phyloP scores from a whole-genome alignment of 2,329 filamentous ascomycete species.

The Hymenoscyphus infarciens region DNA sequence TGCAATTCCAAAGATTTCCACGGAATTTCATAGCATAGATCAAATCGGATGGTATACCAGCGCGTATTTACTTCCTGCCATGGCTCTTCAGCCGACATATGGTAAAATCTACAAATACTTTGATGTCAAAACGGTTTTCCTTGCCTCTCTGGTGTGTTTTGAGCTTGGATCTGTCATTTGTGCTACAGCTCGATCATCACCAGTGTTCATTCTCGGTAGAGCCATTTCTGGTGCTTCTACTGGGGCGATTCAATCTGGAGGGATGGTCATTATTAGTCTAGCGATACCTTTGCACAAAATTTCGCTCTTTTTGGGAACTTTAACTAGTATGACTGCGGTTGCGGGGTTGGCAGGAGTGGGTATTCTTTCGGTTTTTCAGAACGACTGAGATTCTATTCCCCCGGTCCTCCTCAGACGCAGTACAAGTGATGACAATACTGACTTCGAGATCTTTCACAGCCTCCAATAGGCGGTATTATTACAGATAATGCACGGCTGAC shows the following conservation, averaged over 20 bases:
- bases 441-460: conserved; percentile 6
- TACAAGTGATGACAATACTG: no score
- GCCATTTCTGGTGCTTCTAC: conserved; percentile 30
- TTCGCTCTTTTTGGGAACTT: conserved; percentile 7
- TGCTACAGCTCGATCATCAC: conserved; percentile 29
- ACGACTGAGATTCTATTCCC: no score
- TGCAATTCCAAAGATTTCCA: conserved; percentile 39
- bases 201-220: conserved; percentile 34
- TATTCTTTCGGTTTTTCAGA: no score
- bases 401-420: no score
- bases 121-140: conserved; percentile 21
- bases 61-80: conserved; percentile 35
- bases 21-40: conserved; percentile 35
- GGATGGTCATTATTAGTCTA: conserved; percentile 37
- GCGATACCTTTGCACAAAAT: conserved; percentile 9
- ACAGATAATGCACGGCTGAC: conserved; percentile 22
- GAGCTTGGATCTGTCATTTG: conserved; percentile 33
- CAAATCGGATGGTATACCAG: conserved; percentile 38
- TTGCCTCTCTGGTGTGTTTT: conserved; percentile 25
- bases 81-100: conserved; percentile 27
- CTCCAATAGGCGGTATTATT: conserved; percentile 35
- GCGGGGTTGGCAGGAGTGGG: conserved; percentile 24
- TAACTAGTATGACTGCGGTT: conserved; percentile 15
- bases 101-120: conserved; percentile 28
- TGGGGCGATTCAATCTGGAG: conserved; percentile 35